Evolutionary conservation across 2,329 filamentous ascomycete species (phyloP).

Genomic region (Aspergillus awamori): DNA sequence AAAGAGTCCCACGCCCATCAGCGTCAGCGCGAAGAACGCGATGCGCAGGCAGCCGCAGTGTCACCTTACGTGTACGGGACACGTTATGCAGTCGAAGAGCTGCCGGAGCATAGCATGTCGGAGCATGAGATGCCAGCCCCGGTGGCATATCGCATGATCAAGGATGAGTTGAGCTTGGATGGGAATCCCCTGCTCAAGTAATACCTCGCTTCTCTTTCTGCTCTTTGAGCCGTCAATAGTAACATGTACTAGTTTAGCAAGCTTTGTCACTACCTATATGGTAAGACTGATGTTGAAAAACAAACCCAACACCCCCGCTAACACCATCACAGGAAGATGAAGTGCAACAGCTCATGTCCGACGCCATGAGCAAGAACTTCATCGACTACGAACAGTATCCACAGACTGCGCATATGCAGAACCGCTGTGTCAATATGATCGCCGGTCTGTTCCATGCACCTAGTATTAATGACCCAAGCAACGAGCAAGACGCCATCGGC

Average conservation of each 20-base stretch:
- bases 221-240: not conserved
- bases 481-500: slow-evolving; percentile 59
- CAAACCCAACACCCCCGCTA: not conserved
- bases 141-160: slow-evolving; percentile 66
- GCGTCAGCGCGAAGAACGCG: slow-evolving; percentile 13
- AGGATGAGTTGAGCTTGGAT: slow-evolving; percentile 66
- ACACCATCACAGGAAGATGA: slow-evolving; percentile 54
- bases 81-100: slow-evolving; percentile 75
- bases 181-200: slow-evolving; percentile 70
- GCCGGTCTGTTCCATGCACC: slow-evolving; percentile 65
- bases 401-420: slow-evolving; percentile 62
- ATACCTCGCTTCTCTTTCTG: slow-evolving; percentile 31
- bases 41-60: slow-evolving; percentile 36
- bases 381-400: slow-evolving; percentile 71
- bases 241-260: slow-evolving; percentile 28
- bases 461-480: slow-evolving; percentile 54
- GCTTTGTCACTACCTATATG: slow-evolving; percentile 73
- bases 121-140: slow-evolving; percentile 83
- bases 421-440: slow-evolving; percentile 70
- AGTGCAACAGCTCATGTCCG: slow-evolving; percentile 65
- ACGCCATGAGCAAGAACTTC: slow-evolving; percentile 72
- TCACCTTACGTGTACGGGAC: slow-evolving; percentile 79
- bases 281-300: slow-evolving; percentile 10
- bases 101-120: slow-evolving; percentile 82
- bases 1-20: slow-evolving; percentile 33